These are phyloP conservation scores for Lablab purpureus DNA, from an alignment of 306 rosid genomes.

Conservation along the genomic window DNA sequence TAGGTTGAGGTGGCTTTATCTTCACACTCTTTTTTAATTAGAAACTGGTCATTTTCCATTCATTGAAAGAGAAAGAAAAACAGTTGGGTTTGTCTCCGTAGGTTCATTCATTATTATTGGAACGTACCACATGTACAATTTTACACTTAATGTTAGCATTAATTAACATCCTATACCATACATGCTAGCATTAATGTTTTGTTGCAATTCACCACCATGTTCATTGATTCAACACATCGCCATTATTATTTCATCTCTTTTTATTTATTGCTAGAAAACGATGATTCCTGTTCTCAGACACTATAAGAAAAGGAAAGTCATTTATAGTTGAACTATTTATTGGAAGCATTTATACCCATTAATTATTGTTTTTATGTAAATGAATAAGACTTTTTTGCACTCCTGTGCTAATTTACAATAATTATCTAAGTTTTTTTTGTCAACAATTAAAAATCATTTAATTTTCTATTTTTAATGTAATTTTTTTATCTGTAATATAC, in stretches of 20 bases:
- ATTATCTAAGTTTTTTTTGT: no score
- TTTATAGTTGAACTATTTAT: not conserved
- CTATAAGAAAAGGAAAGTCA: not conserved
- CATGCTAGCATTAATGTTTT: not conserved
- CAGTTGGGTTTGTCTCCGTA: conserved; percentile 25
- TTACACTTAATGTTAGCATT: not conserved
- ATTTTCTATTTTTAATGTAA: no score
- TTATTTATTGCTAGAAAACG: not conserved
- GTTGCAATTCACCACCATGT: not conserved
- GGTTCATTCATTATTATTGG: conserved; percentile 22
- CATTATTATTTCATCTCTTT: not conserved
- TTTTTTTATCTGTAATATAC: no score
- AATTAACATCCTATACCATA: not conserved
- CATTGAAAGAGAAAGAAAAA: conserved; percentile 1
- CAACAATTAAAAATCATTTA: no score
- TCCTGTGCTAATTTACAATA: no score
- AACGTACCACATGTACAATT: not conserved
- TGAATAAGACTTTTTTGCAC: not conserved
- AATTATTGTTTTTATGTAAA: not conserved
- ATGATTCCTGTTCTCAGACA: conserved; percentile 19
- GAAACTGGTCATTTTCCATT: conserved; percentile 9
- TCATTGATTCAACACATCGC: not conserved
- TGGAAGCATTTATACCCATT: not conserved
- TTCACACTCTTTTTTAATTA: not conserved
- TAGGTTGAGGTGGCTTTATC: conserved; percentile 46